phyloP scores from a whole-genome alignment of 2,329 filamentous ascomycete species.

The Trichoderma sp. region DNA sequence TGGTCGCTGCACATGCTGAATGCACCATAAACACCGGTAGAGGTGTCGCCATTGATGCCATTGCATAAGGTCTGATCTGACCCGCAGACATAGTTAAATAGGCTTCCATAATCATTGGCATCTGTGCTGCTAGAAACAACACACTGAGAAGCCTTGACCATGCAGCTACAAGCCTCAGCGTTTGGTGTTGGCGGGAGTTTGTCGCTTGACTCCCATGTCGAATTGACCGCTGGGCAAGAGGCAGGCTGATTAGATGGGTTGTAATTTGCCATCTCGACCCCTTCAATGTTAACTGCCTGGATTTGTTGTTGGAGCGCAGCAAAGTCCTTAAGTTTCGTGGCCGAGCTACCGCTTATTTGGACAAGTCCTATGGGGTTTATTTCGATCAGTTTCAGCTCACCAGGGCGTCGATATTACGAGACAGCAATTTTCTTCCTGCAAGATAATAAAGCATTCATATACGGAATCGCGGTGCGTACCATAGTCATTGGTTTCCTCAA shows the following conservation, averaged over 20 bases:
- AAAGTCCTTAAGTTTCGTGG: conserved; percentile 71
- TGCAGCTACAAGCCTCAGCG: conserved; percentile 76
- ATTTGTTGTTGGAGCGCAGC: conserved; percentile 68
- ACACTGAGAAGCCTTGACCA: conserved; percentile 72
- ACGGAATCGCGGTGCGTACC: conserved; percentile 47
- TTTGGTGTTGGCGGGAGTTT: conserved; percentile 81
- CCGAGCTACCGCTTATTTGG: conserved; percentile 53
- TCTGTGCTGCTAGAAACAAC: conserved; percentile 57
- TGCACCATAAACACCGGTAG: conserved; percentile 68
- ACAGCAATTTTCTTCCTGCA: background rate
- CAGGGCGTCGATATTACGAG: background rate
- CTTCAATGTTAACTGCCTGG: conserved; percentile 58
- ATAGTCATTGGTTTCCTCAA: conserved; percentile 85
- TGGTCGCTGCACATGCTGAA: conserved; percentile 72
- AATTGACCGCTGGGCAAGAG: conserved; percentile 65
- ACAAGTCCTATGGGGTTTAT: conserved; percentile 57
- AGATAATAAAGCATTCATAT: too few species aligned
- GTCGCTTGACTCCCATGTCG: conserved; percentile 62
- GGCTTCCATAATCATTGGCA: conserved; percentile 56
- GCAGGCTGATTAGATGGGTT: conserved; percentile 65
- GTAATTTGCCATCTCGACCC: conserved; percentile 66
- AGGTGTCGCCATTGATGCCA: conserved; percentile 66
- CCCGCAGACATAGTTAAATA: conserved; percentile 75
- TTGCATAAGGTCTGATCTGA: conserved; percentile 53
- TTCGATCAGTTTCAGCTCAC: conserved; percentile 7